Conservation (phyloP, 1,139 yeast genomes). For the Scheffersomyces cryptocercus region DNA sequence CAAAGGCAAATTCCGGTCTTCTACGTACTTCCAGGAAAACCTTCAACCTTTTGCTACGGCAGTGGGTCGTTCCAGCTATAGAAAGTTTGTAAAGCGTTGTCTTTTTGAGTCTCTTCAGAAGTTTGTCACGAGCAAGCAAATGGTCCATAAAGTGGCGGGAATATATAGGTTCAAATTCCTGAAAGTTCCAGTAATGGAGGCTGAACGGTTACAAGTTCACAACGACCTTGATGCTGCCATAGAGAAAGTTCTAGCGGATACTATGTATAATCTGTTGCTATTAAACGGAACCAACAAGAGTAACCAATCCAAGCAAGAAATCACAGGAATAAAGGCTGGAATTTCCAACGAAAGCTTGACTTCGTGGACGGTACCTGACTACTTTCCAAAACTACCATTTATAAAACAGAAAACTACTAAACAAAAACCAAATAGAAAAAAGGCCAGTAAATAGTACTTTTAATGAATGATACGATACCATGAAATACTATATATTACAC, state of each 20-base stretch:
- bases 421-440: neutral
- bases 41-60: slow-evolving; percentile 37
- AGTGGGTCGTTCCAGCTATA: slow-evolving; percentile 28
- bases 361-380: slow-evolving; percentile 10
- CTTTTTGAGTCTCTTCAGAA: slow-evolving; percentile 22
- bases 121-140: slow-evolving; percentile 11
- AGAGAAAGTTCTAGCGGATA: slow-evolving; percentile 22
- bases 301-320: slow-evolving; percentile 64
- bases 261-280: slow-evolving; percentile 39
- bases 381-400: slow-evolving; percentile 26
- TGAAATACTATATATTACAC: slow-evolving; percentile 22
- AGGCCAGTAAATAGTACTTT: neutral
- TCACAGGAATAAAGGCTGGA: slow-evolving; percentile 78
- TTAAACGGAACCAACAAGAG: slow-evolving; percentile 66
- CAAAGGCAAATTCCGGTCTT: slow-evolving; percentile 26
- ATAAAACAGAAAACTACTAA: slow-evolving; percentile 1
- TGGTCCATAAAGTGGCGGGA: slow-evolving; percentile 29
- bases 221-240: slow-evolving; percentile 30
- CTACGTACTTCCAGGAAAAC: slow-evolving; percentile 24
- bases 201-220: slow-evolving; percentile 31
- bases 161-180: slow-evolving; percentile 15
- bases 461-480: slow-evolving; percentile 1
- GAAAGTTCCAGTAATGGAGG: slow-evolving; percentile 15
- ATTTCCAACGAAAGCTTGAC: slow-evolving; percentile 25
- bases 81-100: slow-evolving; percentile 26